Percentiles rank a stretch among this genome's conserved stretches.
Conservation (phyloP, 2,329 filamentous ascomycete genomes). For the Pseudocercospora fuligena region DNA sequence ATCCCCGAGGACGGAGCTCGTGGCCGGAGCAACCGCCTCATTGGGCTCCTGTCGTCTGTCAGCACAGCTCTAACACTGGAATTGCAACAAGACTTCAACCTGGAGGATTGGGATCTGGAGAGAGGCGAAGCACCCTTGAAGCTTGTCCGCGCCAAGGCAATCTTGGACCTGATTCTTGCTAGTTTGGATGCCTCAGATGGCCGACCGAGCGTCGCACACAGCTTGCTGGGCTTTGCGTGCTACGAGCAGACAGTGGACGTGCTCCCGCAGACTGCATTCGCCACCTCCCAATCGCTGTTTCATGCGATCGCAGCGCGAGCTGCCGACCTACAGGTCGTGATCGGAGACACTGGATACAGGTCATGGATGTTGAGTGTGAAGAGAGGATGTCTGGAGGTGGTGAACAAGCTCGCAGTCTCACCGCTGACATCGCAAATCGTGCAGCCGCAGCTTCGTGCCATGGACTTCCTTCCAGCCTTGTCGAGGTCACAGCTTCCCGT, state of each 20-base stretch:
- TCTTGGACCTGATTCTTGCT: slow-evolving; percentile 83
- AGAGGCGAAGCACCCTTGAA: slow-evolving; percentile 73
- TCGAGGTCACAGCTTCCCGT: slow-evolving; percentile 75
- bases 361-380: slow-evolving; percentile 52
- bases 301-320: slow-evolving; percentile 72
- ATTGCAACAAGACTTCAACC: slow-evolving; percentile 79
- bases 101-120: slow-evolving; percentile 82
- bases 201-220: slow-evolving; percentile 85
- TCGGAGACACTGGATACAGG: slow-evolving; percentile 36
- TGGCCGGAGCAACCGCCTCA: slow-evolving; percentile 34
- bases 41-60: slow-evolving; percentile 33
- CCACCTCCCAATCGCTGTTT: slow-evolving; percentile 75
- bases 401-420: slow-evolving; percentile 83
- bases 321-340: slow-evolving; percentile 59
- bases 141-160: slow-evolving; percentile 74
- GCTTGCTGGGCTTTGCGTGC: slow-evolving; percentile 85
- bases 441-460: slow-evolving; percentile 77
- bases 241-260: slow-evolving; percentile 71
- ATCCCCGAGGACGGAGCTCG: slow-evolving; percentile 66
- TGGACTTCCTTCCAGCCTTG: slow-evolving; percentile 79
- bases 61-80: slow-evolving; percentile 74
- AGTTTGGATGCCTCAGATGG: slow-evolving; percentile 76
- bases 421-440: slow-evolving; percentile 76
- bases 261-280: slow-evolving; percentile 71
- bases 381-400: slow-evolving; percentile 59